These are phyloP conservation scores for Penicillium salamii DNA, from an alignment of 495 filamentous ascomycete species.

Conservation along the genomic window DNA sequence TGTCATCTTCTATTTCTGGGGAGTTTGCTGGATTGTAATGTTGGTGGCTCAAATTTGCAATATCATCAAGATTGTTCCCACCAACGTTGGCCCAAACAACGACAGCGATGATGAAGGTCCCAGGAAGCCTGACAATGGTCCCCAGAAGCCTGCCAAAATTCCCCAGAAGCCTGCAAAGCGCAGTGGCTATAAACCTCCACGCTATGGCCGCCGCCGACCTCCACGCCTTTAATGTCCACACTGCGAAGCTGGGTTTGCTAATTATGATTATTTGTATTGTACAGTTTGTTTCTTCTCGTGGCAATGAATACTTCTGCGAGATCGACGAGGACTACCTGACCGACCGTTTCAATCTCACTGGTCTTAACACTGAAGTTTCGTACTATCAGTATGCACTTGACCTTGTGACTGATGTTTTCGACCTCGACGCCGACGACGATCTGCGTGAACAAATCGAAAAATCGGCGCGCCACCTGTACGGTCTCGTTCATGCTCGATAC, in stretches of 20 bases:
- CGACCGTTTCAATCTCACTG: slow-evolving; percentile 97
- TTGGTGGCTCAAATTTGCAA: too few species aligned
- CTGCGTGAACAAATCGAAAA: slow-evolving; percentile 98
- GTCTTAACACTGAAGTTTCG: slow-evolving; percentile 93
- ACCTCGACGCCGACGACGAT: slow-evolving; percentile 97
- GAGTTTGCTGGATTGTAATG: too few species aligned
- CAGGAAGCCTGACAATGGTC: too few species aligned
- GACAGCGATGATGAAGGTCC: too few species aligned
- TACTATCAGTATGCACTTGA: slow-evolving; percentile 99
- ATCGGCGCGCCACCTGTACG: slow-evolving; percentile 93
- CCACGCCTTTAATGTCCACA: too few species aligned
- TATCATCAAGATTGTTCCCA: too few species aligned
- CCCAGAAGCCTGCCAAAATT: too few species aligned
- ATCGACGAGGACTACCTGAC: slow-evolving; percentile 99
- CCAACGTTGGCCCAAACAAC: too few species aligned
- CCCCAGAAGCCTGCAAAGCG: too few species aligned
- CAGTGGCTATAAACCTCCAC: too few species aligned
- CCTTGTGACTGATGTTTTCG: slow-evolving; percentile 99
- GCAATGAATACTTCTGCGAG: slow-evolving; percentile 99
- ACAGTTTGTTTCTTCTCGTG: slow-evolving; percentile 94
- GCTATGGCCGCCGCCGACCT: too few species aligned
- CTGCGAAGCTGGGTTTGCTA: slow-evolving; percentile 3
- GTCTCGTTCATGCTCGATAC: slow-evolving; percentile 93
- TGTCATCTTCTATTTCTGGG: too few species aligned
- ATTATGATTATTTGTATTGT: slow-evolving; percentile 8